Conservation (phyloP, 108 stramenopile species). For the Skeletonema menzelii region DNA sequence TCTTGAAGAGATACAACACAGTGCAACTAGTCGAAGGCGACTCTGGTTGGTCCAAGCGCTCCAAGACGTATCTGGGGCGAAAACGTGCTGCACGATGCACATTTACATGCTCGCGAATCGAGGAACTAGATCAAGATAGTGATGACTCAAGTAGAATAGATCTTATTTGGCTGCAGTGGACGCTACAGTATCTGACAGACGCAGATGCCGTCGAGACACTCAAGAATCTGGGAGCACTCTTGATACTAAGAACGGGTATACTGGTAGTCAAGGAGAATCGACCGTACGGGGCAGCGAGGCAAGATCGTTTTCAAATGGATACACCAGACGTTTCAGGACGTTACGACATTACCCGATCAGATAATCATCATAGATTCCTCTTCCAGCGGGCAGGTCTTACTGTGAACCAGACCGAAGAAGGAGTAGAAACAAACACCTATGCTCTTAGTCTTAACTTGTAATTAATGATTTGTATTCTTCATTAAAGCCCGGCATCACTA, state of each 20-base stretch:
- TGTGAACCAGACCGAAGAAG: slow-evolving; percentile 8
- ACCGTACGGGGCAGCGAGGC: slow-evolving; percentile 6
- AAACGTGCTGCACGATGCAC: slow-evolving; percentile 17
- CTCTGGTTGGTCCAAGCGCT: slow-evolving; percentile 8
- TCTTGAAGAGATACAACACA: slow-evolving; percentile 8
- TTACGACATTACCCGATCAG: slow-evolving; percentile 16
- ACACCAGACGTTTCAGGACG: slow-evolving; percentile 4
- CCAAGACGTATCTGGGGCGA: slow-evolving; percentile 5
- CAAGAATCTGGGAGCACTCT: neutral
- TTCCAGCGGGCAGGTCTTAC: slow-evolving; percentile 9
- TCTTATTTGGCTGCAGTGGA: slow-evolving; percentile 23
- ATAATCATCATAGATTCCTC: slow-evolving; percentile 23
- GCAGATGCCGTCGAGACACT: slow-evolving; percentile 8
- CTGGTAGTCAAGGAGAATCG: slow-evolving; percentile 24
- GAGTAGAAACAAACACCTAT: slow-evolving; percentile 22
- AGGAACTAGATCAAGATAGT: neutral
- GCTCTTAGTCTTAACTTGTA: slow-evolving; percentile 4
- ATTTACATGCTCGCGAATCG: slow-evolving; percentile 6
- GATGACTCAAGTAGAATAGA: slow-evolving; percentile 1
- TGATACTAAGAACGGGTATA: slow-evolving; percentile 7
- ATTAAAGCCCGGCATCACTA: too few relatives aligned
- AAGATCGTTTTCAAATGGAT: slow-evolving; percentile 29
- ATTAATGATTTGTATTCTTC: too few relatives aligned
- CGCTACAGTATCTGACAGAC: slow-evolving; percentile 21
- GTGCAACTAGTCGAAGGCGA: slow-evolving; percentile 19